Evolutionary conservation across 768 basidiomycete species (phyloP), one percentile per base, ranked within the genome.

Genomic region (Boletus vermiculosoides): DNA sequence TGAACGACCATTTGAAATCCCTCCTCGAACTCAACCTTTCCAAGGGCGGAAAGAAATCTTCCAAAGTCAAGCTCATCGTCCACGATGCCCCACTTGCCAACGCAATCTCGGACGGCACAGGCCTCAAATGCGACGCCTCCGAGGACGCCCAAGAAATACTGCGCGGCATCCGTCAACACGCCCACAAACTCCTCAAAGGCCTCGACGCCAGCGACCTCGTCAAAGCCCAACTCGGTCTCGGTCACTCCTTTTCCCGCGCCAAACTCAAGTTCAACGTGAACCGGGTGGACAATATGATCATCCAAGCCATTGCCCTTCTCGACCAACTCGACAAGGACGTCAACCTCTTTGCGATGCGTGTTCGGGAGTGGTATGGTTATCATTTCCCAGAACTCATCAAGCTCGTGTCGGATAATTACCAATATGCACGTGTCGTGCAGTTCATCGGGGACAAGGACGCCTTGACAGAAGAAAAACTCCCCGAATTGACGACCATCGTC

Each of bases 301-400:
- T 98, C 65, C 96, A 98, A 76, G 96, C 96, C 57, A 98, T 98
- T 71, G 92, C 95, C 5, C 87, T 98, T 56, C 90, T 97, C 66
- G 96, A 98, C 77, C 95, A 98, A 68, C 88, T 98, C 67, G 96
- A 98, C 83, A 98, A 98, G 80, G 96, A 98, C 73, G 94, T 98
- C 74, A 98, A 98, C 78, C 85, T 95, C 31, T 98, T 98, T 73
- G 90, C 94, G 20, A 98, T 98, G 96, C 91, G 96, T 34, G 87
- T 97, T 50, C 83, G 96, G 66, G 96, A 98, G 73, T 98, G 96
- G 96, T 98, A 98, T 73, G 96, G 96, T 8, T 98, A 95, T 78
- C 96, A 98, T 73, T 98, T 97, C 80, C 96, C 96, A 39, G 96
- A 98, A 75, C 89, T 98, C 63, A 83, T 96, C 76, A 87, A 83